Base-by-base conservation (phyloP, 768 basidiomycete genomes). In the Tulasnella sp. region DNA sequence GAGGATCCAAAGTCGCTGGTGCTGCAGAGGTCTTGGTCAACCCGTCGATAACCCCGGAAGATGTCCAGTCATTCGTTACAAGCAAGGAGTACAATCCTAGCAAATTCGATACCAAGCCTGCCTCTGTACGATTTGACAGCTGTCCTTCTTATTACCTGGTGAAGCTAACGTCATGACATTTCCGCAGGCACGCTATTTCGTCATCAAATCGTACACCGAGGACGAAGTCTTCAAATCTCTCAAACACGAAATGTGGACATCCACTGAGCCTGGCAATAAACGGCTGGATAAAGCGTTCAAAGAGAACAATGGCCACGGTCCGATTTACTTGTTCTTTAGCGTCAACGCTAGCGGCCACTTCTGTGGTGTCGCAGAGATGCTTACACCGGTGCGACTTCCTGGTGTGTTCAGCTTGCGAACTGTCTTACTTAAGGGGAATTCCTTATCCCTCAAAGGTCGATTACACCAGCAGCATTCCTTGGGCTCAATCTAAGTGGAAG, bases 401-500 rank as follows among this genome's bases (percentile, higher is more conserved):
- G 5, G 4, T 13, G n/a, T 20, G 10, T 16, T 32, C 78, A 55
- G 5, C 5, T 42, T 18, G 32, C 16, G 46, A 32, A 39, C 71
- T 71, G 72, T 81, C 79, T 13, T 9, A 69, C 42, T 44, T 76
- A 57, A 75, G 20, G 77, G 51, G 23, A 29, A 10, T 48, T 29
- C 15, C 44, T 77, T 79, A 7, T 71, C 39, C 32, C 23, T 3
- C 29, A 67, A 78, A 91, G 88, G 93, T 99, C 48, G 97, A 99
- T 83, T 96, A 99, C 83, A 92, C 93, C 6, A 95, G 94, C 83
- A 96, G 94, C 80, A 98, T 93, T 0, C 98, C 99, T 26, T 99
- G 98, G 98, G 96, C 96, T 0, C 96, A 96, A 42, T 96, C 98
- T 85, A 99, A 99, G 84, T 99, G 98, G 98, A 99, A 99, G 84